These are phyloP conservation scores for Phytophthora foliorum DNA, from an alignment of 352 stramenopile genomes.

Conservation along the genomic window DNA sequence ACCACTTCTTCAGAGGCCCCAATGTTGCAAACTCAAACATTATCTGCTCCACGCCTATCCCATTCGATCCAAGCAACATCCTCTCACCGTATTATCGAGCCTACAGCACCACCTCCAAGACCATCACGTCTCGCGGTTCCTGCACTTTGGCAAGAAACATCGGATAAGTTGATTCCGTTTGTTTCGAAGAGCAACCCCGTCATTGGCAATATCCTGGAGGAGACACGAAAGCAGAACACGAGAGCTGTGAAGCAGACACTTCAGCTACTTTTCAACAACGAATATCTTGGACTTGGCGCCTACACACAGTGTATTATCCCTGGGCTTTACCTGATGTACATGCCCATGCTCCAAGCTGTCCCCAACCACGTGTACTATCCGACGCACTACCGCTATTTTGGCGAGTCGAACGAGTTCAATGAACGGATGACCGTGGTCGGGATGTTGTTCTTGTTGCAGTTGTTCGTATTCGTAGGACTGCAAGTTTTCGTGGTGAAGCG, in stretches of 20 bases:
- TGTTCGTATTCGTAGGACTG: slow-evolving; percentile 22
- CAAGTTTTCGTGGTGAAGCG: slow-evolving; percentile 36
- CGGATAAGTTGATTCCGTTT: slow-evolving; percentile 26
- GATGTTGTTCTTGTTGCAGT: slow-evolving; percentile 24
- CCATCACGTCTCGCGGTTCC: slow-evolving; percentile 1
- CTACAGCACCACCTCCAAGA: background rate
- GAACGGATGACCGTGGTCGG: slow-evolving; percentile 33
- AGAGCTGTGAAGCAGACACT: slow-evolving; percentile 41
- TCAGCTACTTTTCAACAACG: slow-evolving; percentile 51
- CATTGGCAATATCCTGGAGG: slow-evolving; percentile 18
- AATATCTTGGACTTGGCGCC: slow-evolving; percentile 44
- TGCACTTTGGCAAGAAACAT: slow-evolving; percentile 27
- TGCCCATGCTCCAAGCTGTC: slow-evolving; percentile 27
- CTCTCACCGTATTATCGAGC: background rate
- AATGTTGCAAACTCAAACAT: background rate
- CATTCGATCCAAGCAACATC: slow-evolving; percentile 4
- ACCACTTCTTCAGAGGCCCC: slow-evolving; percentile 5
- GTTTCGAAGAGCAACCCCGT: slow-evolving; percentile 20
- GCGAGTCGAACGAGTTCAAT: slow-evolving; percentile 17
- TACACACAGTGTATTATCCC: slow-evolving; percentile 49
- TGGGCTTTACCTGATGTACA: slow-evolving; percentile 43
- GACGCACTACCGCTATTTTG: slow-evolving; percentile 32
- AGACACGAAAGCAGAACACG: slow-evolving; percentile 40
- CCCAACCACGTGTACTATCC: slow-evolving; percentile 44
- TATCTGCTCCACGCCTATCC: slow-evolving; percentile 10